These are phyloP conservation scores for Leishmania aethiopica DNA, from an alignment of 208 protist genomes.

Conservation along the genomic window DNA sequence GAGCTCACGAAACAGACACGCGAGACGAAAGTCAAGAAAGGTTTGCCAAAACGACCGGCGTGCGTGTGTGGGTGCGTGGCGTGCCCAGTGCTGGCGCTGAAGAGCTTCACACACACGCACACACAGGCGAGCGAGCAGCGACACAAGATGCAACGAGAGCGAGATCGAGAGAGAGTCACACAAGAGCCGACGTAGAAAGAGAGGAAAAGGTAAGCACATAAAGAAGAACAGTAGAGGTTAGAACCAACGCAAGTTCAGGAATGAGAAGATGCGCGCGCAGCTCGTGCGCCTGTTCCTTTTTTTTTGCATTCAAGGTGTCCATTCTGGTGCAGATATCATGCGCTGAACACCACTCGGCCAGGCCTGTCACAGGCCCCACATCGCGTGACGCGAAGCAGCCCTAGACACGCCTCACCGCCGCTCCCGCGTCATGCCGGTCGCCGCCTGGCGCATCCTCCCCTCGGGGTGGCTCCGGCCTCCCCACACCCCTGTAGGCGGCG, in stretches of 20 bases:
- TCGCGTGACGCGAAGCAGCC: not conserved
- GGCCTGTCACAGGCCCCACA: not conserved
- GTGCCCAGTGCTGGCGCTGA: not conserved
- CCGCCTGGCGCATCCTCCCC: not conserved
- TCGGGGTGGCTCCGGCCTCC: not conserved
- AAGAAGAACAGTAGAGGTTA: not conserved
- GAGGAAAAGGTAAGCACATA: not conserved
- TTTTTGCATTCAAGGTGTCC: not conserved
- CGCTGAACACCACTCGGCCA: not conserved
- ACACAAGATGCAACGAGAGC: not conserved
- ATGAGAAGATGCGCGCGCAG: not conserved
- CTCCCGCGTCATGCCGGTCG: not conserved
- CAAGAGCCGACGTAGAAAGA: not conserved
- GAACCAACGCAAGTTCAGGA: not conserved
- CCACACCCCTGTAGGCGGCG: not conserved
- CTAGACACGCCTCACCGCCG: not conserved
- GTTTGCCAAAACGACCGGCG: not conserved
- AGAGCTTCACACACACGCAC: not conserved
- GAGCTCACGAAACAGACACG: not conserved
- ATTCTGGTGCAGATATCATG: not conserved
- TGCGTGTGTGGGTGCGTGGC: not conserved
- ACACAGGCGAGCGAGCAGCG: not conserved
- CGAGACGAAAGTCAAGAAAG: not conserved
- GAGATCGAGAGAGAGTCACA: not conserved
- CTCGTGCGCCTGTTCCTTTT: not conserved